Percentiles rank a stretch among this genome's conserved stretches.
Evolutionary conservation across 2,329 filamentous ascomycete genomes (phyloP).

Genomic region (Exophiala alcalophila): DNA sequence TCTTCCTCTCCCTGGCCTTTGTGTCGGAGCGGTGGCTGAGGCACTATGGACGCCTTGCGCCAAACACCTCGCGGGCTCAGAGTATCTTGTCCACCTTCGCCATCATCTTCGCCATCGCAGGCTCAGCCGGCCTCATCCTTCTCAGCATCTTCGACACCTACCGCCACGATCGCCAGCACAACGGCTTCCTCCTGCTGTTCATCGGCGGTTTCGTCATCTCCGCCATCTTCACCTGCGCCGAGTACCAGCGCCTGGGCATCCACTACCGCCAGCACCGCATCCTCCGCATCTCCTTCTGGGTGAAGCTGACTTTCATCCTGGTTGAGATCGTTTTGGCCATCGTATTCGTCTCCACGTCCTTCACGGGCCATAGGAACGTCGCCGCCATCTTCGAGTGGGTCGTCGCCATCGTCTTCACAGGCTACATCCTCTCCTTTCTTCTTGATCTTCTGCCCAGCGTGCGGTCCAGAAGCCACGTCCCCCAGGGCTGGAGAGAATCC

Average conservation of each 20-base stretch:
- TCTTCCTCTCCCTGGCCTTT: constrained; percentile 79
- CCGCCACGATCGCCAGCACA: constrained; percentile 65
- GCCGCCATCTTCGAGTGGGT: constrained; percentile 77
- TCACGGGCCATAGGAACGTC: constrained; percentile 52
- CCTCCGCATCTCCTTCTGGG: constrained; percentile 75
- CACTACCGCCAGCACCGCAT: constrained; percentile 69
- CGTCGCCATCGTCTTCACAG: constrained; percentile 32
- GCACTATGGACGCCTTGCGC: constrained; percentile 73
- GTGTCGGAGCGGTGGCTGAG: constrained; percentile 79
- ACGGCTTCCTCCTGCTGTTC: constrained; percentile 76
- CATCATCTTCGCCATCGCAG: constrained; percentile 57
- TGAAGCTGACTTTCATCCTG: constrained; percentile 82
- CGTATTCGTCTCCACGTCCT: constrained; percentile 60
- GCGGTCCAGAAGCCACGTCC: constrained; percentile 53
- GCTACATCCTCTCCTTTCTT: constrained; percentile 78
- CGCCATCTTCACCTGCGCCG: constrained; percentile 80
- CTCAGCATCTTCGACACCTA: constrained; percentile 82
- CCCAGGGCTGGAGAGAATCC: constrained; percentile 36
- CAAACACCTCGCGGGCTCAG: constrained; percentile 57
- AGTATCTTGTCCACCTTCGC: constrained; percentile 42
- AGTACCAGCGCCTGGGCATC: constrained; percentile 81
- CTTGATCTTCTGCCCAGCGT: constrained; percentile 82
- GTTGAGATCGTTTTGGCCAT: constrained; percentile 67
- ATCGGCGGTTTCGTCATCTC: constrained; percentile 80
- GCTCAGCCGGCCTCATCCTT: constrained; percentile 75